Percentiles rank a stretch among this genome's conserved stretches.
phyloP scores from a whole-genome alignment of 2,329 filamentous ascomycete species.

The Trichoderma endophyticum region DNA sequence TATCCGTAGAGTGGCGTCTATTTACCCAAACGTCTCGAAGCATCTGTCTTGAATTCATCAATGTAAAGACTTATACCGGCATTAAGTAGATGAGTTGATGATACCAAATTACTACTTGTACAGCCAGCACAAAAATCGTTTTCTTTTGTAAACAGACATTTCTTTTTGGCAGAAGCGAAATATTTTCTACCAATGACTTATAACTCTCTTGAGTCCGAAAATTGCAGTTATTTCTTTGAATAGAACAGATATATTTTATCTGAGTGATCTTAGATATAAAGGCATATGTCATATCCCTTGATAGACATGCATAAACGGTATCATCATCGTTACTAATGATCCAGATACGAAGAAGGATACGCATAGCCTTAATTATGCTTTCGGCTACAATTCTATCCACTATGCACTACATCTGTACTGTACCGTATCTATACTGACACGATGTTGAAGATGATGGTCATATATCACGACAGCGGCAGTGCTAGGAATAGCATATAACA shows the following conservation, averaged over 20 bases:
- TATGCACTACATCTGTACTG: not conserved
- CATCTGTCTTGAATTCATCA: not conserved
- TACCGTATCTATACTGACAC: not conserved
- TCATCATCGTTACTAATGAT: not conserved
- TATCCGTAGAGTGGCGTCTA: not conserved
- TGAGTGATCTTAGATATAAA: not conserved
- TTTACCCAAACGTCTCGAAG: not conserved
- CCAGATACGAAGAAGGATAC: not conserved
- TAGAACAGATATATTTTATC: not conserved
- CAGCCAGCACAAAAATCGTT: rapidly evolving
- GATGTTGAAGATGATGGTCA: not conserved
- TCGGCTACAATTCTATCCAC: not conserved
- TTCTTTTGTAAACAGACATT: not conserved
- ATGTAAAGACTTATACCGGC: not conserved
- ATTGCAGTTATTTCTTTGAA: not conserved
- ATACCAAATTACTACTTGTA: not conserved
- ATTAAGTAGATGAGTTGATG: not conserved
- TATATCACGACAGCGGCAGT: not conserved
- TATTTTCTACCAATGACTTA: not conserved
- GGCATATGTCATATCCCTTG: rapidly evolving
- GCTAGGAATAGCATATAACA: not conserved
- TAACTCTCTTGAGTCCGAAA: not conserved
- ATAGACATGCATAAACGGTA: not conserved
- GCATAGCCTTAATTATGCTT: not conserved
- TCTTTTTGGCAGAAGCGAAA: not conserved